Evolutionary conservation across 352 stramenopile genomes (phyloP), one percentile per base, ranked within the genome.

Genomic region (Phytopythium oedochilum): DNA sequence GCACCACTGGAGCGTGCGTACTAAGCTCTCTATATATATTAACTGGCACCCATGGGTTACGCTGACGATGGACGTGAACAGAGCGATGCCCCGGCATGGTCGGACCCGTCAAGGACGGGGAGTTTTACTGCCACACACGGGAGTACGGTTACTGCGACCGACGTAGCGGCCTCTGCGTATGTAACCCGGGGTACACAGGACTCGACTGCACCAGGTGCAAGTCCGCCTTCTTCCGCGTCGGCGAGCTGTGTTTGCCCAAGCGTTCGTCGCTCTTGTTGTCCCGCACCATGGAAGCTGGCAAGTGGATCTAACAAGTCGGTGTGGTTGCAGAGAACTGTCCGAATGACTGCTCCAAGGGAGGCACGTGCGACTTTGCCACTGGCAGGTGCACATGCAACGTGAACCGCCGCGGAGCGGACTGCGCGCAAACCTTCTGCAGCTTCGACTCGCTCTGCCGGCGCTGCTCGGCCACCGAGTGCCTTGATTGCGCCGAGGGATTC

Each of bases 101-200:
- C 47, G 94, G 96, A 2, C 93, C 94, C 6, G 71, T 95, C 39
- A 75, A 78, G 26, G 82, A 97, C 48, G 71, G 83, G 12, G 84
- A 94, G 62, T 98, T 92, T 72, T 98, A 97, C 67, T 99, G 96
- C 62, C 62, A 60, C 25, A 78, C 84, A 20, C 85, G 89, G 46
- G 81, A 96, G 52, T 96, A 95, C 63, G 95, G 96, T 25, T 98
- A 96, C 65, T 99, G 96, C 66, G 96, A 99, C 68, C 82, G 89
- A 31, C 83, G 90, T 40, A 97, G 68, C 32, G 94, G 96, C 0
- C 80, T 92, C 2, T 98, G 96, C 59, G 93, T 96, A 31, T 98
- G 96, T 64, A 97, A 97, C 53, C 68, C 88, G 38, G 96, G 96
- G 3, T 98, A 98, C 70, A 86, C 83, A 26, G 96, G 96, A 2